Percentiles rank a stretch among this genome's conserved stretches.
phyloP scores from a whole-genome alignment of 176 grass and related monocot genomes.

The Chrysopogon serrulatus region DNA sequence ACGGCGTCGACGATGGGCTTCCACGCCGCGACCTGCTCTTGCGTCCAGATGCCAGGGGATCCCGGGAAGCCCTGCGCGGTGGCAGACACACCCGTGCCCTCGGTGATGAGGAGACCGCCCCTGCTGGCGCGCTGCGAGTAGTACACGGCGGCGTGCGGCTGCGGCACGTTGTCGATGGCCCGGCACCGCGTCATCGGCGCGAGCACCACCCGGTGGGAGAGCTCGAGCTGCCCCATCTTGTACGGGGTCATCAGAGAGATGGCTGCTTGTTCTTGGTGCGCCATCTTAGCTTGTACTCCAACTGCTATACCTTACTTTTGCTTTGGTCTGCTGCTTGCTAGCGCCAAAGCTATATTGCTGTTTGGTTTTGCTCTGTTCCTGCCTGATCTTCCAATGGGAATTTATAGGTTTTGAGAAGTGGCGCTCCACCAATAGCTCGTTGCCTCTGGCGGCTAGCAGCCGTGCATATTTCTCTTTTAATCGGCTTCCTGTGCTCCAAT shows the following conservation, averaged over 20 bases:
- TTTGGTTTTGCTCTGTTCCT: background rate
- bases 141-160: slow-evolving; percentile 30
- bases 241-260: background rate
- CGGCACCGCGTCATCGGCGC: slow-evolving; percentile 17
- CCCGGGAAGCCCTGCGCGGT: slow-evolving; percentile 26
- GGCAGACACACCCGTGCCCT: slow-evolving; percentile 25
- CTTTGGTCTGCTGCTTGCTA: background rate
- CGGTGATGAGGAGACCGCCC: slow-evolving; percentile 40
- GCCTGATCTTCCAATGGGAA: background rate
- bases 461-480: background rate
- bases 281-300: background rate
- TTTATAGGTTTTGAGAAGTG: background rate
- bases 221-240: background rate
- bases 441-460: background rate
- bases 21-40: slow-evolving; percentile 35
- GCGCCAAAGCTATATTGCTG: background rate
- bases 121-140: slow-evolving; percentile 43
- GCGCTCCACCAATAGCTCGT: background rate
- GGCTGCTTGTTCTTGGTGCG: background rate
- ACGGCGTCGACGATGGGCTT: slow-evolving; percentile 47
- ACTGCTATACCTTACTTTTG: background rate
- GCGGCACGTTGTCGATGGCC: slow-evolving; percentile 28
- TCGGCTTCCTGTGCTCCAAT: background rate
- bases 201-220: background rate
- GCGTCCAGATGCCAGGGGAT: slow-evolving; percentile 32